phyloP scores from a whole-genome alignment of 2,329 filamentous ascomycete genomes.

The Cladosporium cucumerinum region DNA sequence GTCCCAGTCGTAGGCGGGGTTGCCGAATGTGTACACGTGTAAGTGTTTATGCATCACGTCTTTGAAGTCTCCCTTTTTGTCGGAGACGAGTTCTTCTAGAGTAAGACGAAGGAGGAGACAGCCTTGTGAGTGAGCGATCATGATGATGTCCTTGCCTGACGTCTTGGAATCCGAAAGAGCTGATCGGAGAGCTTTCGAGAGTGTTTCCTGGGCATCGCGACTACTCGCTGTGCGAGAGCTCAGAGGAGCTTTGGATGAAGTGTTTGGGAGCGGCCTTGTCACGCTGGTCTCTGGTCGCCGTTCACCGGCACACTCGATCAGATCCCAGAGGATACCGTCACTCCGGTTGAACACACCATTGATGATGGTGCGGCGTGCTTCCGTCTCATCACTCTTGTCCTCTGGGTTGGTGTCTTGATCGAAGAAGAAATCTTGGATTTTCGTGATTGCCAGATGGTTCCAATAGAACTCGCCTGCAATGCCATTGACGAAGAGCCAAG shows the following conservation, averaged over 20 bases:
- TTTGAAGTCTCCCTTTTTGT: neutral
- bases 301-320: slow-evolving; percentile 13
- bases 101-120: slow-evolving; percentile 6
- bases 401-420: neutral
- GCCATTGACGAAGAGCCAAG: slow-evolving; percentile 13
- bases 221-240: slow-evolving; percentile 5
- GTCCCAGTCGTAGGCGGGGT: slow-evolving; percentile 14
- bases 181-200: neutral
- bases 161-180: slow-evolving; percentile 7
- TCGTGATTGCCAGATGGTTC: neutral
- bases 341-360: slow-evolving; percentile 12
- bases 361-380: neutral
- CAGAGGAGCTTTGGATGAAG: neutral
- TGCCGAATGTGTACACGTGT: slow-evolving; percentile 8
- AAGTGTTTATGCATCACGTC: neutral
- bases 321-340: slow-evolving; percentile 14
- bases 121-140: slow-evolving; percentile 16
- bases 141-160: slow-evolving; percentile 1
- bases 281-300: neutral
- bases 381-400: neutral
- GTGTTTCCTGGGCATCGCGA: neutral
- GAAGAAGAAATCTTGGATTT: slow-evolving; percentile 15
- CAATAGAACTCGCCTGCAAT: slow-evolving; percentile 14
- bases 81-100: neutral
- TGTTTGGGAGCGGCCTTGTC: neutral